Evolutionary conservation across 192 early-diverging fungal genomes (phyloP).

Genomic region (Ramicandelaber brevisporus): DNA sequence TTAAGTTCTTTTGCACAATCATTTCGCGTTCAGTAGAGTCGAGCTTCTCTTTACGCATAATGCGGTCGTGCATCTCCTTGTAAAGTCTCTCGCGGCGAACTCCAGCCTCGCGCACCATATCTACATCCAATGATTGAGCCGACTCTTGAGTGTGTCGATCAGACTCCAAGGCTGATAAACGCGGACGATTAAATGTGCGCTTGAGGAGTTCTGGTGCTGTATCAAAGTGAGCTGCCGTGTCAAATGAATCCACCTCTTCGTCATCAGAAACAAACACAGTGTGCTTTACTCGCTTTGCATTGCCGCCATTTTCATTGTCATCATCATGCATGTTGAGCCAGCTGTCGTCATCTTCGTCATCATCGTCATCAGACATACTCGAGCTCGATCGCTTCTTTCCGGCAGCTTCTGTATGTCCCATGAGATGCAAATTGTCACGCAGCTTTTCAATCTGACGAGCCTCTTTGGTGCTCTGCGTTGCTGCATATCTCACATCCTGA

Average conservation of each 20-base stretch:
- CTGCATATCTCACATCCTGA: constrained; percentile 77
- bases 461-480: constrained; percentile 43
- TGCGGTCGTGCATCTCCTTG: constrained; percentile 43
- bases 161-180: constrained; percentile 23
- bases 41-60: constrained; percentile 53
- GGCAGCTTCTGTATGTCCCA: constrained; percentile 11
- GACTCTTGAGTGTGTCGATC: constrained; percentile 10
- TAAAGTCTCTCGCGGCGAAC: constrained; percentile 18
- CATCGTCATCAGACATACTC: constrained; percentile 2
- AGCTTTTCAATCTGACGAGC: constrained; percentile 45
- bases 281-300: constrained; percentile 23
- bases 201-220: constrained; percentile 52
- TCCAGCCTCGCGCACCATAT: constrained; percentile 4
- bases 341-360: too few species aligned
- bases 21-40: constrained; percentile 45
- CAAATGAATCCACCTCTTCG: constrained; percentile 38
- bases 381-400: constrained; percentile 1
- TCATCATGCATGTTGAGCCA: neutral
- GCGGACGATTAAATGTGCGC: constrained; percentile 63
- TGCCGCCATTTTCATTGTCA: constrained; percentile 1
- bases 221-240: constrained; percentile 56
- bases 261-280: constrained; percentile 55
- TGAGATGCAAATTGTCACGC: constrained; percentile 37
- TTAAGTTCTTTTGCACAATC: constrained; percentile 45
- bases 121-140: constrained; percentile 4